Evolutionary conservation across 371 early-diverging fungal species (phyloP), one percentile per base, ranked within the genome.

Genomic region (Apophysomyces elegans): DNA sequence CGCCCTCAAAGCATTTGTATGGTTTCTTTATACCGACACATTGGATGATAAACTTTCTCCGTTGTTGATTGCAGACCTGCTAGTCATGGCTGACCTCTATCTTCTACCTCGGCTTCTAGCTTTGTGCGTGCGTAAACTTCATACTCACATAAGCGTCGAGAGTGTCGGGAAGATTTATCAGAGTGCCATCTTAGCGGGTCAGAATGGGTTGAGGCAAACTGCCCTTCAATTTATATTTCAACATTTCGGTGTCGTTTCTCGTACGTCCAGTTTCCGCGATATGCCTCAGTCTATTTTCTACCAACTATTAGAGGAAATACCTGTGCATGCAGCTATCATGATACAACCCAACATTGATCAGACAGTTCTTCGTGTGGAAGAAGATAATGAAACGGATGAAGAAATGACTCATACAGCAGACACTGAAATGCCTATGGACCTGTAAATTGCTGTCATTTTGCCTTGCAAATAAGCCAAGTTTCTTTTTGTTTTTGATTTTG

Each of bases 21-120:
- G 74, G 4, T 89, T 79, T 60, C 64, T 89, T 9, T 89, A 89
- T 65, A 83, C 87, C 21, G 90, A 89, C 61, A 69, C 82, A 6
- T 70, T 89, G 8, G 73, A 80, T 35, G 63, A 63, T 7, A 9
- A 56, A 12, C 18, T 77, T 36, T 61, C 67, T 35, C 64, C 76
- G 32, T 65, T 69, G 5, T 67, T 77, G 37, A 71, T 86, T n/a
- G 80, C 85, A 0, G 88, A 88, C 62, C 69, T 90, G 35, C 65
- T 90, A 63, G 80, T 85, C 7, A 75, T 90, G 75, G 89, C 86
- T 13, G 81, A 84, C 56, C 70, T 85, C 57, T 90, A 89, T 60
- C 64, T 85, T 44, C 64, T 89, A 60, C 81, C 80, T 12, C 72
- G 89, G 6, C 68, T 90, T 43, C 71, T 77, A 5, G 74, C 81